Percentiles rank a stretch among this genome's conserved stretches.
phyloP scores from a whole-genome alignment of 1,284 basidiomycete species.

The Mycena citricolor region DNA sequence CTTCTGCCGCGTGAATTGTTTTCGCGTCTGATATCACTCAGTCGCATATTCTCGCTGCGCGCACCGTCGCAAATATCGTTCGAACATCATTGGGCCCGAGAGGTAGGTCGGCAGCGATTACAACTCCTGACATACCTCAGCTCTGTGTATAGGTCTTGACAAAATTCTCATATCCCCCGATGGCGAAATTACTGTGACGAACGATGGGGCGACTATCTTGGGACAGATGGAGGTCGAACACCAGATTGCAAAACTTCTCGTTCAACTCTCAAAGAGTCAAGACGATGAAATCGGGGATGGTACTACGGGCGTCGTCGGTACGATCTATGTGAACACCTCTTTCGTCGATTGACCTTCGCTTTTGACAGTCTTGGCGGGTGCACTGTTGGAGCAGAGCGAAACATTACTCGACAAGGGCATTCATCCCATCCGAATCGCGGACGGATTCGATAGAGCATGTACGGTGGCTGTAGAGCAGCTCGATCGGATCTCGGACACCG shows the following conservation, averaged over 20 bases:
- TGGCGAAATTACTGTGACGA: slow-evolving; percentile 98
- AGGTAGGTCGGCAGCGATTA: slow-evolving; percentile 47
- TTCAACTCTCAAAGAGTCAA: slow-evolving; percentile 96
- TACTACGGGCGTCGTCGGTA: slow-evolving; percentile 97
- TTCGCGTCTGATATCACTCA: slow-evolving; percentile 34
- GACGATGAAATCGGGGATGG: slow-evolving; percentile 99
- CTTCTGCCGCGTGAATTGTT: slow-evolving; percentile 10
- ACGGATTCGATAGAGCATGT: slow-evolving; percentile 96
- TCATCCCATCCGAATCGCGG: slow-evolving; percentile 97
- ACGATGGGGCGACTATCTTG: slow-evolving; percentile 96
- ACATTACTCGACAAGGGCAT: slow-evolving; percentile 94
- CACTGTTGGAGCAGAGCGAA: slow-evolving; percentile 88
- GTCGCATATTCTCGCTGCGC: slow-evolving; percentile 94
- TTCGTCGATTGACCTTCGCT: slow-evolving; percentile 2
- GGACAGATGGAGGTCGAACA: slow-evolving; percentile 98
- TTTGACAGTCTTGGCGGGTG: slow-evolving; percentile 86
- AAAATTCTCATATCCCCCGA: slow-evolving; percentile 99
- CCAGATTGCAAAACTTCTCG: slow-evolving; percentile 96
- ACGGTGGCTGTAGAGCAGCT: slow-evolving; percentile 86
- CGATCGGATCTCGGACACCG: slow-evolving; percentile 89
- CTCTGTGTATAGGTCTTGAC: slow-evolving; percentile 73
- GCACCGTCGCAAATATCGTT: slow-evolving; percentile 93
- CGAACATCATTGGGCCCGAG: slow-evolving; percentile 93
- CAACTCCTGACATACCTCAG: slow-evolving; percentile 17
- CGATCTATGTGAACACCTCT: too few relatives aligned